Base-by-base conservation (phyloP, 257 asterid species). In the Jacaranda copaia region DNA sequence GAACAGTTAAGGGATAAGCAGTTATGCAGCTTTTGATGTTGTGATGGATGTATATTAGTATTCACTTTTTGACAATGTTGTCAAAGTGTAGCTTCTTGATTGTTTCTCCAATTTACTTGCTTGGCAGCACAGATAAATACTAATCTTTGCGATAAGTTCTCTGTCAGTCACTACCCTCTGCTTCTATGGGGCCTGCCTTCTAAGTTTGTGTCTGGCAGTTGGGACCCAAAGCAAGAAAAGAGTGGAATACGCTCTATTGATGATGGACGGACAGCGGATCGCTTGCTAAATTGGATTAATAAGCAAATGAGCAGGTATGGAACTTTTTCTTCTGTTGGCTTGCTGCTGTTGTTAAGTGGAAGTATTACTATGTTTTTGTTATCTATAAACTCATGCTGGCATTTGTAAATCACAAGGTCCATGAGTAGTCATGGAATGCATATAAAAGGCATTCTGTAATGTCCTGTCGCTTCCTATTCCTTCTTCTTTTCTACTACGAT, bases 51-150 rank as follows among this genome's bases (percentile, higher is more conserved):
- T 55, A 0, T 36, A 16, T 45, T 55, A 39, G 39, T 58, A 57
- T 56, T 76, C 71, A 65, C 56, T 11, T 42, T 40, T 4, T 42
- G 71, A 14, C 39, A 75, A 60, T 16, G 19, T 62, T 53, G 42
- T 36, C 73, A 63, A 57, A 38, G 71, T 64, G 73, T 75, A 72
- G 77, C 81, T 66, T 77, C 86, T 88, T 88, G 85, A 83, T 72
- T 81, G 76, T 48, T 63, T 70, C 53, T 70, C 67, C 64, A 56
- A 79, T 84, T 84, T 82, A 75, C 79, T 85, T 89, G 75, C 86
- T 88, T 90, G 99, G 89, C 99, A 95, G 96, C 90, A 87, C 99
- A 95, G 99, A 83, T 88, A 85, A 95, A 95, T 80, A 82, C 83
- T 42, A 79, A 89, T 51, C 88, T 95, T 55, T 95, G 99, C 87